Evolutionary conservation across 331 rosid genomes (phyloP).

Genomic region (Quercus tomentella): DNA sequence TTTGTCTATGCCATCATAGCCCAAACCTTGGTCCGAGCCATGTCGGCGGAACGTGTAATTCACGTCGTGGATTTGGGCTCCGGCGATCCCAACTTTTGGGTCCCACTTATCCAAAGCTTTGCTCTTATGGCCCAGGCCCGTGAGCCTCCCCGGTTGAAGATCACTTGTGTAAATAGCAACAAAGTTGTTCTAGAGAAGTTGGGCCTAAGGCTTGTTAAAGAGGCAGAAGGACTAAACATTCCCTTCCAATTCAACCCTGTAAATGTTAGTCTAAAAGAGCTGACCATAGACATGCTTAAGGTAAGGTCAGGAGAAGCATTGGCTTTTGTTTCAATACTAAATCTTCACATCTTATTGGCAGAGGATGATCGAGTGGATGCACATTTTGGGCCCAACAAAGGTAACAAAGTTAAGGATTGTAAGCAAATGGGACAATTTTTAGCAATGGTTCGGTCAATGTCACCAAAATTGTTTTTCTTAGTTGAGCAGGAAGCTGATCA

Average conservation of each 20-base stretch:
- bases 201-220: slow-evolving; percentile 12
- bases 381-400: background rate
- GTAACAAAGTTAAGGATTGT: background rate
- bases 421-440: slow-evolving; percentile 11
- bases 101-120: background rate
- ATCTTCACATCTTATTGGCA: slow-evolving; percentile 13
- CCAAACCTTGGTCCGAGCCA: slow-evolving; percentile 6
- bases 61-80: slow-evolving; percentile 18
- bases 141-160: slow-evolving; percentile 6
- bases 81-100: slow-evolving; percentile 8
- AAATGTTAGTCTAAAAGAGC: slow-evolving; percentile 6
- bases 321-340: slow-evolving; percentile 1
- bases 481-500: slow-evolving; percentile 26
- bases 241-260: slow-evolving; percentile 8
- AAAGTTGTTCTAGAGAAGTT: background rate
- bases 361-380: background rate
- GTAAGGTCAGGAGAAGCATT: background rate
- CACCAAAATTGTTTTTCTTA: slow-evolving; percentile 15
- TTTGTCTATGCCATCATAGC: slow-evolving; percentile 10
- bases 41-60: background rate
- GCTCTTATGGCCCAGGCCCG: background rate
- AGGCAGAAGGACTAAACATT: background rate
- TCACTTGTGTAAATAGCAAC: slow-evolving; percentile 1
- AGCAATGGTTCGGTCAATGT: slow-evolving; percentile 14
- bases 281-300: slow-evolving; percentile 4